Conservation (phyloP, 805 yeast species). For the Saccharomycopsis babjevae region DNA sequence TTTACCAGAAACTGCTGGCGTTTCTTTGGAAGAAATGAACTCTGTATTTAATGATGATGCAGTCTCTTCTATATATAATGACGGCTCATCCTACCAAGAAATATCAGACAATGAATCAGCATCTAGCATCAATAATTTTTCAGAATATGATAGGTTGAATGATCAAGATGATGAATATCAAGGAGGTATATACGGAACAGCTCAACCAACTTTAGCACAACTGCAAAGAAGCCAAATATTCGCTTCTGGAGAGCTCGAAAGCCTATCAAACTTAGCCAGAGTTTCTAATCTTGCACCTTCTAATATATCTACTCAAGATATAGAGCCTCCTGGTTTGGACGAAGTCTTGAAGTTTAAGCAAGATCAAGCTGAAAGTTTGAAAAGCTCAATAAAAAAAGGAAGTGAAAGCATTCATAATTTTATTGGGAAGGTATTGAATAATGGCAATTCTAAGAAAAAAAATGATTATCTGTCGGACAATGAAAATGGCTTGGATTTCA, state of each 20-base stretch:
- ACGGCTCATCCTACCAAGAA: constrained; percentile 21
- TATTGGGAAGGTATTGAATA: constrained; percentile 25
- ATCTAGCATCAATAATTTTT: constrained; percentile 8
- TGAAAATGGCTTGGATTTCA: neutral
- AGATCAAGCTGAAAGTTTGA: constrained; percentile 26
- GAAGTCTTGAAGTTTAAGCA: constrained; percentile 28
- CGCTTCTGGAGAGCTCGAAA: constrained; percentile 3
- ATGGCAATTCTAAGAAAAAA: neutral
- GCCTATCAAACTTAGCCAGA: constrained; percentile 1
- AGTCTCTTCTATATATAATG: constrained; percentile 27
- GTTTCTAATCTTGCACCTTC: constrained; percentile 1
- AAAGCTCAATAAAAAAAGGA: constrained; percentile 33
- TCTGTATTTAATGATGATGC: constrained; percentile 64
- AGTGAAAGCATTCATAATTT: constrained; percentile 33
- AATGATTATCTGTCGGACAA: neutral
- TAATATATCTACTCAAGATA: constrained; percentile 19
- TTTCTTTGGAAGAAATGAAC: constrained; percentile 86
- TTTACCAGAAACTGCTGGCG: constrained; percentile 88
- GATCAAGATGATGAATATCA: neutral
- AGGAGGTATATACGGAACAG: constrained; percentile 2
- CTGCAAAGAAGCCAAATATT: neutral
- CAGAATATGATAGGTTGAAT: constrained; percentile 10
- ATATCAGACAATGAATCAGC: constrained; percentile 22
- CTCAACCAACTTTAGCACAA: constrained; percentile 1
- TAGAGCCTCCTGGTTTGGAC: constrained; percentile 31